Evolutionary conservation across 2,329 filamentous ascomycete species (phyloP).

Genomic region (Iodosphaeria phyllophila): DNA sequence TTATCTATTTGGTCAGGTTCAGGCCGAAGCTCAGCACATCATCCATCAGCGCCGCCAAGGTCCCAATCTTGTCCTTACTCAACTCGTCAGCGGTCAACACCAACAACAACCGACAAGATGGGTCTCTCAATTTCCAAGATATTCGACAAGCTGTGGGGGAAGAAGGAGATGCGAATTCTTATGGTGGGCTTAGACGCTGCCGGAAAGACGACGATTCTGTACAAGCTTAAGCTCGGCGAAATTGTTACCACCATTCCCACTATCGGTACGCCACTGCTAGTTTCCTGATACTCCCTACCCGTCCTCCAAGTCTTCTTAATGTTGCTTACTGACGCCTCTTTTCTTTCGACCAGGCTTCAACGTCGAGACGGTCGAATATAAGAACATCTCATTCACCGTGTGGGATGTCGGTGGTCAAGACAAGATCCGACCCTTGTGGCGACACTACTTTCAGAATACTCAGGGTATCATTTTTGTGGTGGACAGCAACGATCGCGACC

Average conservation of each 20-base stretch:
- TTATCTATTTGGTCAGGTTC: too few species aligned
- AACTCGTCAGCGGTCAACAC: slow-evolving; percentile 14
- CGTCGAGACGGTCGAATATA: slow-evolving; percentile 99
- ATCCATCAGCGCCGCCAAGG: neutral
- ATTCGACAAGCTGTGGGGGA: slow-evolving; percentile 91
- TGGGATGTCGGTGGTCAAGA: slow-evolving; percentile 99
- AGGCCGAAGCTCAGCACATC: too few species aligned
- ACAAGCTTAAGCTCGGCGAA: slow-evolving; percentile 99
- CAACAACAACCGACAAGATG: slow-evolving; percentile 53
- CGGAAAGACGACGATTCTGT: slow-evolving; percentile 99
- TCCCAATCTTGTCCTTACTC: slow-evolving; percentile 3
- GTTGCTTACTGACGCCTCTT: slow-evolving; percentile 7
- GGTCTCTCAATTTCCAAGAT: slow-evolving; percentile 96
- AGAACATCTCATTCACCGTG: slow-evolving; percentile 99
- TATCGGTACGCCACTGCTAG: slow-evolving; percentile 47
- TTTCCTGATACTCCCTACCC: slow-evolving; percentile 6
- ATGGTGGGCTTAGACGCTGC: slow-evolving; percentile 99
- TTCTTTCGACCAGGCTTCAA: slow-evolving; percentile 58
- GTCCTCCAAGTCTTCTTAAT: too few species aligned
- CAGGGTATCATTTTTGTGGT: slow-evolving; percentile 99
- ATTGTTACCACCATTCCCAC: slow-evolving; percentile 98
- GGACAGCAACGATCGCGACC: slow-evolving; percentile 95
- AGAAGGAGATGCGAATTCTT: slow-evolving; percentile 99
- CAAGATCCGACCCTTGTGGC: slow-evolving; percentile 98
- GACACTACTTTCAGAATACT: slow-evolving; percentile 99